These are phyloP conservation scores for Salvia miltiorrhiza DNA, from an alignment of 257 asterid genomes.

Conservation along the genomic window DNA sequence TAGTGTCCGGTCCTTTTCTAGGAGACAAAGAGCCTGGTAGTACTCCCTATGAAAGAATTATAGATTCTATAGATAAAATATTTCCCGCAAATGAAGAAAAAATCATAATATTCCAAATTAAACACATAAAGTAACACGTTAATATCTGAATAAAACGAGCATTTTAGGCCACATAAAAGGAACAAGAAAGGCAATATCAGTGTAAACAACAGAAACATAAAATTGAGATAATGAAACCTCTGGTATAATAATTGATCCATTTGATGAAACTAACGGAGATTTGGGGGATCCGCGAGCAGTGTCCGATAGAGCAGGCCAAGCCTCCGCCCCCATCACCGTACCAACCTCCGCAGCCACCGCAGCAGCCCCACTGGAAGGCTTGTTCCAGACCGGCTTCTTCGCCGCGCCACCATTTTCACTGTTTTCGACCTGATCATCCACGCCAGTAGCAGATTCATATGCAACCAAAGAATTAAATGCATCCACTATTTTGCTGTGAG, in stretches of 20 bases:
- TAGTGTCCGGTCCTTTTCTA: conserved; percentile 28
- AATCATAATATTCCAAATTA: background rate
- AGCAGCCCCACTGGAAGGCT: conserved; percentile 32
- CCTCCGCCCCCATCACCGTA: conserved; percentile 55
- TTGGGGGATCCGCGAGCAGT: conserved; percentile 51
- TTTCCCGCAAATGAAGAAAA: background rate
- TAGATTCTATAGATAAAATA: background rate
- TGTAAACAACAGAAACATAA: background rate
- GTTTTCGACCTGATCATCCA: conserved; percentile 29
- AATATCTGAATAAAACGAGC: background rate
- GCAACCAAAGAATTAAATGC: conserved; percentile 14
- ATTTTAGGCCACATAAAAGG: background rate
- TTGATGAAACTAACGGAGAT: conserved; percentile 28
- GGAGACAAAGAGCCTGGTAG: conserved; percentile 29
- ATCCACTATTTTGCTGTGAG: background rate
- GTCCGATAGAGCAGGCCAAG: conserved; percentile 77
- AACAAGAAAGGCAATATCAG: background rate
- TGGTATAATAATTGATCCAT: conserved; percentile 27
- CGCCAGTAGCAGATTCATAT: conserved; percentile 19
- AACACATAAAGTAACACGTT: background rate
- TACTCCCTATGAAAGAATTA: conserved; percentile 28
- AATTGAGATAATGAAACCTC: conserved; percentile 35
- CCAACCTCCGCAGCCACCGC: conserved; percentile 26
- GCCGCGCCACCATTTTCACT: conserved; percentile 29
- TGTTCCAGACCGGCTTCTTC: conserved; percentile 54